Percentiles rank a stretch among this genome's conserved stretches.
These are phyloP conservation scores for Penicillium paxilli DNA, from an alignment of 495 filamentous ascomycete genomes.

Conservation along the genomic window DNA sequence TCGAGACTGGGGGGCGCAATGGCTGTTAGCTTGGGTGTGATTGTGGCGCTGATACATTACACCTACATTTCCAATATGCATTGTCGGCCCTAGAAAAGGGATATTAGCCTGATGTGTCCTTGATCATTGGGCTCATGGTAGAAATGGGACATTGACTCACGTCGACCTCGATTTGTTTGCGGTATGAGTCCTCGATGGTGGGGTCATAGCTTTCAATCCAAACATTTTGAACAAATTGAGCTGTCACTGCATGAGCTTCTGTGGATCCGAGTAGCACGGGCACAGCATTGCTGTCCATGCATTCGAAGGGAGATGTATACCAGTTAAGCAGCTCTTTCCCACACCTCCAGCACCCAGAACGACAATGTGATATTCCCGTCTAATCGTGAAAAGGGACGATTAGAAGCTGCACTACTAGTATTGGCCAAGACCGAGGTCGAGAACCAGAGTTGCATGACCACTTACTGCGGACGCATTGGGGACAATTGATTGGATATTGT, in stretches of 20 bases:
- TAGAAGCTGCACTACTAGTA: slow-evolving; percentile 25
- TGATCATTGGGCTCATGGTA: background rate
- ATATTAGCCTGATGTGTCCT: background rate
- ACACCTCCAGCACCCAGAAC: slow-evolving; percentile 93
- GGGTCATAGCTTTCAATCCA: slow-evolving; percentile 99
- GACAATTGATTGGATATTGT: background rate
- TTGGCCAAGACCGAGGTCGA: slow-evolving; percentile 9
- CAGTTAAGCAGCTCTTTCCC: slow-evolving; percentile 96
- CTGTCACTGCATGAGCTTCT: slow-evolving; percentile 46
- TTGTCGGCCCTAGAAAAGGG: slow-evolving; percentile 74
- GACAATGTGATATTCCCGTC: slow-evolving; percentile 89
- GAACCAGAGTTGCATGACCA: too few relatives aligned
- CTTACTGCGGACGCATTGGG: slow-evolving; percentile 57
- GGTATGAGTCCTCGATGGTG: slow-evolving; percentile 97
- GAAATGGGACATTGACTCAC: slow-evolving; percentile 68
- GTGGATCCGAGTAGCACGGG: slow-evolving; percentile 1
- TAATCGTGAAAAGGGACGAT: slow-evolving; percentile 30
- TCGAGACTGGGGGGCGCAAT: slow-evolving; percentile 63
- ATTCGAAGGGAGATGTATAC: slow-evolving; percentile 50
- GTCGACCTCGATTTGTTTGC: slow-evolving; percentile 92
- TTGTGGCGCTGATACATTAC: background rate
- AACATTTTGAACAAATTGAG: slow-evolving; percentile 98
- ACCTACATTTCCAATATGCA: slow-evolving; percentile 94
- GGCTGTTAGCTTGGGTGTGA: slow-evolving; percentile 1
- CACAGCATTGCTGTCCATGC: background rate